Base-by-base conservation (phyloP, 2,329 filamentous ascomycete species). In the Coniochaeta sp. region DNA sequence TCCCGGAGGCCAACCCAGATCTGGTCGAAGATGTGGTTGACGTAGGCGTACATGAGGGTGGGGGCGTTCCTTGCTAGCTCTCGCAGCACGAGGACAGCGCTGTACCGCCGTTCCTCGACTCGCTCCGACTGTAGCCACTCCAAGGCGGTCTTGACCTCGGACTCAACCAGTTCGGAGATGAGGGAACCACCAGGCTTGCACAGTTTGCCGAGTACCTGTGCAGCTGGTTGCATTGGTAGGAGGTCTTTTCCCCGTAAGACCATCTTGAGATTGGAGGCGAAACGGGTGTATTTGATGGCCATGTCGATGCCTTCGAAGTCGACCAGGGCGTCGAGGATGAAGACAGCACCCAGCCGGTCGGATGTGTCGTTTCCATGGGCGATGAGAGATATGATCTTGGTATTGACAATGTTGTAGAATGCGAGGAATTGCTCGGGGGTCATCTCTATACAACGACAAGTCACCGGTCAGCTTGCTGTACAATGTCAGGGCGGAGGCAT, bases 51-150 rank as follows among this genome's bases (percentile, higher is more conserved):
- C 73, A 99, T 91, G 52, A 99, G 78, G 0, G 94, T 99, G 4
- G 92, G 92, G 3, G 92, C 95, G 66, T 94, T 95, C 60, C 89
- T 85, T 6, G 91, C 91, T 53, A 99, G 78, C 67, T 99, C 94
- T 53, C 91, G 83, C 51, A 99, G 80, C 28, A 96, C 86, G 22
- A 99, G 79, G 7, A 96, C 92, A 16, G 94, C 91, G 53, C 91
- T 92, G 65, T 97, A 96, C 60, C 94, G 83, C 60, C 92, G 82
- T 65, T 92, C 92, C 72, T 99, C 94, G 60, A 95, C 85, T 58
- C 92, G 83, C 66, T 97, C 95, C 48, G 91, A 91, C 65, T 97
- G 92, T 52, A 99, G 81, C 89, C 91, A 97, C 72, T 99, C 94
- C 51, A 99, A 77, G 2, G 95, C 91, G 16, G 91, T 94, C 68